Evolutionary conservation across 2,329 filamentous ascomycete species (phyloP).

Genomic region (Didymella arachidicola): DNA sequence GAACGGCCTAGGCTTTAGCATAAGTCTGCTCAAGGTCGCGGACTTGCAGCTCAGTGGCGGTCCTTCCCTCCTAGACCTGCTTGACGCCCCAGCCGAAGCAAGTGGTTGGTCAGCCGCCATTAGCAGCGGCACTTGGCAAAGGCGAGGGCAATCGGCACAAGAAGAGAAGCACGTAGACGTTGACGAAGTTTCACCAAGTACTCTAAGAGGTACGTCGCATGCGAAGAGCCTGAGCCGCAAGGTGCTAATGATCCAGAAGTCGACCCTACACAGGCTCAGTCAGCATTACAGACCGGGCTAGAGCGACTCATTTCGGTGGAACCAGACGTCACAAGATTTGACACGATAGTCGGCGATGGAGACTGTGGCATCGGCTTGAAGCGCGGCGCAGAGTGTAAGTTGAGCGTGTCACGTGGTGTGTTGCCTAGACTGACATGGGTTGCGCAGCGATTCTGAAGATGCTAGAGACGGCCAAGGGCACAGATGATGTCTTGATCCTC

Average conservation of each 20-base stretch:
- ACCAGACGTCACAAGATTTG: slow-evolving; percentile 70
- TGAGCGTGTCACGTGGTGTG: slow-evolving; percentile 42
- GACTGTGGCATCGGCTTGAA: slow-evolving; percentile 89
- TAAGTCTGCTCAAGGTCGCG: slow-evolving; percentile 69
- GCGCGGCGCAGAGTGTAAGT: slow-evolving; percentile 76
- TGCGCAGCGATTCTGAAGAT: slow-evolving; percentile 52
- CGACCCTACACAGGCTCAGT: slow-evolving; percentile 61
- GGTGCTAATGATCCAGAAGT: slow-evolving; percentile 48
- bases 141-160: slow-evolving; percentile 52
- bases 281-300: slow-evolving; percentile 63
- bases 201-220: slow-evolving; percentile 57
- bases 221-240: neutral
- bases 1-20: slow-evolving; percentile 75
- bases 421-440: slow-evolving; percentile 34
- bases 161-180: slow-evolving; percentile 53
- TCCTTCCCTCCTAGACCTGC: slow-evolving; percentile 69
- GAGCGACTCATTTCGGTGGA: slow-evolving; percentile 70
- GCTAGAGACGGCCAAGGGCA: slow-evolving; percentile 54
- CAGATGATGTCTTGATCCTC: slow-evolving; percentile 66
- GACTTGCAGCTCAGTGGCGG: slow-evolving; percentile 66
- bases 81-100: slow-evolving; percentile 73
- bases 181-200: slow-evolving; percentile 60
- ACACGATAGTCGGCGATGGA: slow-evolving; percentile 87
- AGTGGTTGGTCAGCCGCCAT: slow-evolving; percentile 72
- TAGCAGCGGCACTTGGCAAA: slow-evolving; percentile 65